Conservation (phyloP, 352 stramenopile species). For the Globisporangium splendens region DNA sequence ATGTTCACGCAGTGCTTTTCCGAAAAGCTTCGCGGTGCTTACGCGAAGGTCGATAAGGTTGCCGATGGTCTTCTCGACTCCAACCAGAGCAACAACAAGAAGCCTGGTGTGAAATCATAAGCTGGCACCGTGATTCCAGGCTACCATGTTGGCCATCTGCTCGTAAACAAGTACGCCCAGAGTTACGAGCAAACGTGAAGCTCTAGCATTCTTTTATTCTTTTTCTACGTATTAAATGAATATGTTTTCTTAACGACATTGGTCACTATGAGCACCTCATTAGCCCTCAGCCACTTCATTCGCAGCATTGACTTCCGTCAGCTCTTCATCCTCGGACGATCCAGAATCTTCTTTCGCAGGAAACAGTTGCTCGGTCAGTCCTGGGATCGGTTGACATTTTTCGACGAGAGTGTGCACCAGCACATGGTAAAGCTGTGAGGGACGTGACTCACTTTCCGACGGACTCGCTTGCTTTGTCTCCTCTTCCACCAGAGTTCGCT, state of each 20-base stretch:
- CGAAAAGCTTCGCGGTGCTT: conserved; percentile 52
- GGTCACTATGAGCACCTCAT: background rate
- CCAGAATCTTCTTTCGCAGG: conserved; percentile 36
- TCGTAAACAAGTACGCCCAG: too few species aligned
- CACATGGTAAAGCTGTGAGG: conserved; percentile 11
- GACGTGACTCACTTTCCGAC: too few species aligned
- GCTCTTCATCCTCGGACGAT: conserved; percentile 15
- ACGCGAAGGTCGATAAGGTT: conserved; percentile 59
- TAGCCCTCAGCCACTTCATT: conserved; percentile 6
- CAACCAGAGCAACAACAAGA: conserved; percentile 26
- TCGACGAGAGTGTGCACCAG: conserved; percentile 56
- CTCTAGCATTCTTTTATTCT: too few species aligned
- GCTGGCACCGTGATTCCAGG: too few species aligned
- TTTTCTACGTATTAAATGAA: too few species aligned
- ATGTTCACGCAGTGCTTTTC: conserved; percentile 80
- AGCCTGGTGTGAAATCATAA: background rate
- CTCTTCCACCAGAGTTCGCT: too few species aligned
- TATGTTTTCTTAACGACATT: background rate
- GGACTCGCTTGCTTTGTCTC: too few species aligned
- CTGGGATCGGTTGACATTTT: conserved; percentile 43
- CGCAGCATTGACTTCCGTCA: background rate
- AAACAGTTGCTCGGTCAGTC: conserved; percentile 55
- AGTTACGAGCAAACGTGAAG: too few species aligned
- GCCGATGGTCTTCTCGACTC: conserved; percentile 26
- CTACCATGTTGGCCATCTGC: too few species aligned